These are phyloP conservation scores for Melampsora occidentalis DNA, from an alignment of 1,284 basidiomycete species.

Conservation along the genomic window DNA sequence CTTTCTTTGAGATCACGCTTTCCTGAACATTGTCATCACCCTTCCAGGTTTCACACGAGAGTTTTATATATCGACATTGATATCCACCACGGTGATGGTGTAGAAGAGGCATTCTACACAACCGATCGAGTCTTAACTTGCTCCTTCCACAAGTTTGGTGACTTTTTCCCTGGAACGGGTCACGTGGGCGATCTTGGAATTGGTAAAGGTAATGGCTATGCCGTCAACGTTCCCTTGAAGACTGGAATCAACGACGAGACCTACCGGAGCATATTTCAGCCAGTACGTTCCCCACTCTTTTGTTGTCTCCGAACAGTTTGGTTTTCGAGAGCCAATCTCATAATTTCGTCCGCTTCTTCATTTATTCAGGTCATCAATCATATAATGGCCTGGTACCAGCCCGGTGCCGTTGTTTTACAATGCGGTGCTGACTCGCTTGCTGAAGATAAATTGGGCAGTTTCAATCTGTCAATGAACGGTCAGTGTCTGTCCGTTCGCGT, in stretches of 20 bases:
- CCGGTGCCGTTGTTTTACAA: constrained; percentile 85
- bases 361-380: constrained; percentile 69
- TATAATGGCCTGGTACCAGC: constrained; percentile 85
- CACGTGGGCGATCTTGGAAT: constrained; percentile 69
- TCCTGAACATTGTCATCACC: not conserved
- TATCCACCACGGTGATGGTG: constrained; percentile 96
- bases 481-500: constrained; percentile 42
- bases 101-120: constrained; percentile 97
- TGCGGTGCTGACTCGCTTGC: constrained; percentile 94
- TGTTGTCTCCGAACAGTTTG: not conserved
- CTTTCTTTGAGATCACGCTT: not conserved
- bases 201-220: constrained; percentile 81
- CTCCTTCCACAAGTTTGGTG: constrained; percentile 88
- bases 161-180: constrained; percentile 88
- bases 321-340: constrained; percentile 13
- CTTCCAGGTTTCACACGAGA: constrained; percentile 63
- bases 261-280: constrained; percentile 79
- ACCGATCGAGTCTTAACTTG: constrained; percentile 95
- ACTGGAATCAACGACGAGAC: constrained; percentile 82
- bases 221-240: constrained; percentile 88
- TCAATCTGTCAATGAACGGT: constrained; percentile 93
- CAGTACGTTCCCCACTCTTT: constrained; percentile 61
- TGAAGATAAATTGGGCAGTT: constrained; percentile 92
- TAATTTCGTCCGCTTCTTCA: not conserved
- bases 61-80: constrained; percentile 98